A percentile compares a stretch with the other conserved stretches of the same genome.
Evolutionary conservation across 148 eudicot genomes (phyloP).

Genomic region (Dysphania ambrosioides): DNA sequence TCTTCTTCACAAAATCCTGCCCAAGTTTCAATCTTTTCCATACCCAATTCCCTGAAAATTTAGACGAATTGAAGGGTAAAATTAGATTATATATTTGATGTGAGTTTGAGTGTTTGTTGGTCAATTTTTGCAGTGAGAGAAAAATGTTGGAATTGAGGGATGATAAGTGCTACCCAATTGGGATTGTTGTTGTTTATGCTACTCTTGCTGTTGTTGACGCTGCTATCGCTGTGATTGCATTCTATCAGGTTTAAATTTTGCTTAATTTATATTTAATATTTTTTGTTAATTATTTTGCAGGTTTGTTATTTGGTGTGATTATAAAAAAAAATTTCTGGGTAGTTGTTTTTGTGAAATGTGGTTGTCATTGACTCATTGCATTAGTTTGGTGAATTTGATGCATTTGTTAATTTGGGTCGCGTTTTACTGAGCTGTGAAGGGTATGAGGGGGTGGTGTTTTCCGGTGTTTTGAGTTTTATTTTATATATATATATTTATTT

Average conservation of each 20-base stretch:
- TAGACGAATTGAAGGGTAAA: neutral
- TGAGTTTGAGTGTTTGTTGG: conserved; percentile 7
- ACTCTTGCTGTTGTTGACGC: conserved; percentile 54
- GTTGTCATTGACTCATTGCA: conserved; percentile 8
- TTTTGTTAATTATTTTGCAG: neutral
- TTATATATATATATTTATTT: too few species aligned
- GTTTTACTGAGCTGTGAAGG: neutral
- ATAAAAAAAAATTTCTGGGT: conserved; percentile 2
- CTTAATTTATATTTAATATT: neutral
- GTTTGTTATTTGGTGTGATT: neutral
- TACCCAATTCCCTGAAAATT: neutral
- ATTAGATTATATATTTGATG: neutral
- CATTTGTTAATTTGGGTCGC: conserved; percentile 20
- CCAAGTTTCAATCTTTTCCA: conserved; percentile 5
- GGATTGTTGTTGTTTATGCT: conserved; percentile 43
- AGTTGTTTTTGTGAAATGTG: conserved; percentile 1
- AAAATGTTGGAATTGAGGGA: conserved; percentile 50
- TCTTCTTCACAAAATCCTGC: conserved; percentile 1
- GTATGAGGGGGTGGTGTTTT: neutral
- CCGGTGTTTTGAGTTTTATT: neutral
- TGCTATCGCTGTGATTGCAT: conserved; percentile 55
- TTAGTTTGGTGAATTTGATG: conserved; percentile 12
- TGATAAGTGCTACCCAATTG: conserved; percentile 45
- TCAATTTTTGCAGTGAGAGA: neutral
- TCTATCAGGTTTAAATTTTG: conserved; percentile 51